phyloP scores from a whole-genome alignment of 352 stramenopile genomes.

The Nothophytophthora sp. region DNA sequence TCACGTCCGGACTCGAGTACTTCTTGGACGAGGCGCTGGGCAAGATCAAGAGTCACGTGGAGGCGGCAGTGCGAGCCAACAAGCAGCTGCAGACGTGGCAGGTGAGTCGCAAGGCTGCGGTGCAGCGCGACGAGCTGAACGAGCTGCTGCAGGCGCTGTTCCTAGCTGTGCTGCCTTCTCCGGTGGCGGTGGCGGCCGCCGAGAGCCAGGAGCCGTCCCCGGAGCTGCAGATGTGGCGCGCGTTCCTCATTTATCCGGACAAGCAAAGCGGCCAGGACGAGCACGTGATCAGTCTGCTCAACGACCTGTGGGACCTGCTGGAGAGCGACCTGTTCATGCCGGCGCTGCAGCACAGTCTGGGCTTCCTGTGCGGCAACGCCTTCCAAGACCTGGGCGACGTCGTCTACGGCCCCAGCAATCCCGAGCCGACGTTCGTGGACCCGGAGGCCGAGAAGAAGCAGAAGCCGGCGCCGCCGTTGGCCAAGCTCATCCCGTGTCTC shows the following conservation, averaged over 20 bases:
- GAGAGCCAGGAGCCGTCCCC: slow-evolving; percentile 25
- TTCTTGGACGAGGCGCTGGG: slow-evolving; percentile 69
- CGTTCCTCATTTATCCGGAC: slow-evolving; percentile 77
- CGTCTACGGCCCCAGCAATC: slow-evolving; percentile 49
- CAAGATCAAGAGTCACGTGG: slow-evolving; percentile 65
- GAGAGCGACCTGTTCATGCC: slow-evolving; percentile 79
- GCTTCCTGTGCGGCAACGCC: slow-evolving; percentile 75
- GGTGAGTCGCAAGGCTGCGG: slow-evolving; percentile 67
- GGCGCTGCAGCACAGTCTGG: slow-evolving; percentile 69
- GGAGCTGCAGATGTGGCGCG: slow-evolving; percentile 52
- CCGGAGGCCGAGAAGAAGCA: slow-evolving; percentile 11
- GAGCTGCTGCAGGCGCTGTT: slow-evolving; percentile 73
- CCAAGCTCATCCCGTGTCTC: slow-evolving; percentile 79
- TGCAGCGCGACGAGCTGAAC: slow-evolving; percentile 73
- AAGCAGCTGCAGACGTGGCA: slow-evolving; percentile 67
- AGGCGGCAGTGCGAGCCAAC: slow-evolving; percentile 49
- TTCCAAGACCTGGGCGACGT: slow-evolving; percentile 83
- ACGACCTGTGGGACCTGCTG: slow-evolving; percentile 82
- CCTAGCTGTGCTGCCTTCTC: slow-evolving; percentile 49
- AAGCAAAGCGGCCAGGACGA: slow-evolving; percentile 70
- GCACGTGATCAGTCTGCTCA: slow-evolving; percentile 76
- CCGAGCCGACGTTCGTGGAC: slow-evolving; percentile 25
- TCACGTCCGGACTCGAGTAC: slow-evolving; percentile 79
- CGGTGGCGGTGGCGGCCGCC: slow-evolving; percentile 15
- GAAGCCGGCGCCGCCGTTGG: slow-evolving; percentile 63